phyloP scores from a whole-genome alignment of 306 rosid genomes.

The Astragalus glycyphyllos region DNA sequence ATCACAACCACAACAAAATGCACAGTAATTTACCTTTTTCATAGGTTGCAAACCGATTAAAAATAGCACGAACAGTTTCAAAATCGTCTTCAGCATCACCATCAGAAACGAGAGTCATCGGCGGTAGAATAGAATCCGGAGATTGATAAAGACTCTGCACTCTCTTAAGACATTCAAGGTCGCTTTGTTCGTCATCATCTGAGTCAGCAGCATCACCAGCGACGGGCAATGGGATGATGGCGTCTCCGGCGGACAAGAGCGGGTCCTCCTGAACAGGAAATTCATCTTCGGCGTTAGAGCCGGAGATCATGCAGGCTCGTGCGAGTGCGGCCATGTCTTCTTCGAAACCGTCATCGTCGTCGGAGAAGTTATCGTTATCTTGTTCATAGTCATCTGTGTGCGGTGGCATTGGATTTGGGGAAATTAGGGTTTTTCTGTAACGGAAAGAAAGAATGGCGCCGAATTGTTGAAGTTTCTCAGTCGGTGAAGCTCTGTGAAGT shows the following conservation, averaged over 20 bases:
- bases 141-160: slow-evolving; percentile 59
- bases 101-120: slow-evolving; percentile 16
- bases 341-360: slow-evolving; percentile 54
- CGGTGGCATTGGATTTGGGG: slow-evolving; percentile 52
- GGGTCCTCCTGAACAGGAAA: slow-evolving; percentile 26
- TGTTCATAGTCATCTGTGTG: slow-evolving; percentile 39
- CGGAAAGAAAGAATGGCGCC: neutral
- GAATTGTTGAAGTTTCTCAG: too few relatives aligned
- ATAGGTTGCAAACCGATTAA: slow-evolving; percentile 61
- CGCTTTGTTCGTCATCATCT: slow-evolving; percentile 45
- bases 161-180: slow-evolving; percentile 53
- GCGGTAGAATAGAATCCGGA: slow-evolving; percentile 25
- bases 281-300: slow-evolving; percentile 19
- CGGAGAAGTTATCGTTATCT: slow-evolving; percentile 42
- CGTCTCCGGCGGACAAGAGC: slow-evolving; percentile 38
- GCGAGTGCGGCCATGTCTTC: slow-evolving; percentile 76
- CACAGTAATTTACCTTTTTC: slow-evolving; percentile 49
- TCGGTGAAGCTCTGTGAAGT: too few relatives aligned
- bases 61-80: slow-evolving; percentile 64
- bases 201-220: neutral
- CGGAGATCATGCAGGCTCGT: slow-evolving; percentile 64
- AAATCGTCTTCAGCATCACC: slow-evolving; percentile 70
- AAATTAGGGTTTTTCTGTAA: neutral
- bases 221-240: slow-evolving; percentile 1
- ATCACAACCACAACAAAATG: neutral